Conservation (phyloP, 495 filamentous ascomycete species). For the Umbilicaria muhlenbergii region DNA sequence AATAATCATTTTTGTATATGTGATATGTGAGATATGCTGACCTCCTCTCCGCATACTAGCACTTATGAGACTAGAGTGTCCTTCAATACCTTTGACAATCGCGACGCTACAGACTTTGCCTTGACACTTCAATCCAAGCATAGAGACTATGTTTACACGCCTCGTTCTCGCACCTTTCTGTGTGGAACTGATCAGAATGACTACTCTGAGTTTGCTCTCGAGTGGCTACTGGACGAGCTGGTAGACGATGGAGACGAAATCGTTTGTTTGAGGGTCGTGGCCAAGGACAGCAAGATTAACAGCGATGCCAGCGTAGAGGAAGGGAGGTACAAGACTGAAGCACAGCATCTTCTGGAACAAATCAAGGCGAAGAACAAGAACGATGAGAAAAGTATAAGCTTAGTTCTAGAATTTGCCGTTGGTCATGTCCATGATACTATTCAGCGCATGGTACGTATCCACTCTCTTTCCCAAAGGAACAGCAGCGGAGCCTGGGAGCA, state of each 20-base stretch:
- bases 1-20: too few relatives aligned
- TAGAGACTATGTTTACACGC: slow-evolving; percentile 70
- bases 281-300: slow-evolving; percentile 63
- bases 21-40: too few relatives aligned
- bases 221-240: slow-evolving; percentile 88
- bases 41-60: slow-evolving; percentile 9
- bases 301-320: slow-evolving; percentile 54
- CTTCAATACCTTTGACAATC: slow-evolving; percentile 88
- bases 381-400: slow-evolving; percentile 68
- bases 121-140: slow-evolving; percentile 81
- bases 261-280: slow-evolving; percentile 80
- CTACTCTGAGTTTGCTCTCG: slow-evolving; percentile 87
- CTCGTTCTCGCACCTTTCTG: slow-evolving; percentile 79
- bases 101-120: slow-evolving; percentile 62
- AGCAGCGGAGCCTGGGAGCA: background rate
- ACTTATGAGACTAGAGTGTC: slow-evolving; percentile 50
- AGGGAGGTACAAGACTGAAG: slow-evolving; percentile 64
- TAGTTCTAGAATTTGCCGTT: slow-evolving; percentile 78
- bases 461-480: background rate
- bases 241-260: slow-evolving; percentile 97
- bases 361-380: slow-evolving; percentile 70
- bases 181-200: slow-evolving; percentile 89
- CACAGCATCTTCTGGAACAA: slow-evolving; percentile 53
- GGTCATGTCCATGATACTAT: slow-evolving; percentile 89
- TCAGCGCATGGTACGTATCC: slow-evolving; percentile 63